Base-by-base conservation (phyloP, 306 rosid species). In the Quercus parvula region DNA sequence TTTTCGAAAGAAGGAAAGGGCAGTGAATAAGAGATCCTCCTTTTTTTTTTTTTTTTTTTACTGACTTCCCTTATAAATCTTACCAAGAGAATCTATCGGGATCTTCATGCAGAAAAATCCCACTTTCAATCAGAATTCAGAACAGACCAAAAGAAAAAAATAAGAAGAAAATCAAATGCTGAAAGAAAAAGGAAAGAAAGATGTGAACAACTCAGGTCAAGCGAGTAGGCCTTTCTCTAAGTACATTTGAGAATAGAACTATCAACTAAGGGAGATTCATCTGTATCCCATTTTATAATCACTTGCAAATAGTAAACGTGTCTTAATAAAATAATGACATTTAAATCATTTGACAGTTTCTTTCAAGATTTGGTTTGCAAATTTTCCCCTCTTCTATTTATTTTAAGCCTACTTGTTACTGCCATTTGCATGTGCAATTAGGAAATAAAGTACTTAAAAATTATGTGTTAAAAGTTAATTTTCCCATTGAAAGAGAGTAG, bases 1-100 rank as follows among this genome's bases (percentile, higher is more conserved):
- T 84, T 86, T 82, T 82, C 56, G 74, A 84, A 63, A 77, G 81
- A 71, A 75, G 19, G 49, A 61, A 61, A 67, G 67, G n/a, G 77
- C 70, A 75, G 12, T 41, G 30, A 69, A 22, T 22, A 57, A 27
- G 25, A 35, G 25, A 35, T 75, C 72, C 54, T 79, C 11, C 7
- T 0, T 1, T 7, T 22, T 22, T 38, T 0, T 1, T 7, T 38
- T 2, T 70, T 67, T 75, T 35, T 75, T 35, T 64, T 74, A 76
- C 79, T 73, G 56, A 25, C 79, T 31, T 31, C 19, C 54, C 7
- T 44, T 38, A 1, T 13, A 55, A 66, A 52, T 59, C 73, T 61
- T 46, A 58, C 12, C 9, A 30, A 15, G 9, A 27, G 72, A 73
- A 81, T 82, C 80, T 75, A 80, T 46, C 49, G 56, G 72, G 72